Evolutionary conservation across 2,329 filamentous ascomycete genomes (phyloP).

Genomic region (Fusarium marasasianum): DNA sequence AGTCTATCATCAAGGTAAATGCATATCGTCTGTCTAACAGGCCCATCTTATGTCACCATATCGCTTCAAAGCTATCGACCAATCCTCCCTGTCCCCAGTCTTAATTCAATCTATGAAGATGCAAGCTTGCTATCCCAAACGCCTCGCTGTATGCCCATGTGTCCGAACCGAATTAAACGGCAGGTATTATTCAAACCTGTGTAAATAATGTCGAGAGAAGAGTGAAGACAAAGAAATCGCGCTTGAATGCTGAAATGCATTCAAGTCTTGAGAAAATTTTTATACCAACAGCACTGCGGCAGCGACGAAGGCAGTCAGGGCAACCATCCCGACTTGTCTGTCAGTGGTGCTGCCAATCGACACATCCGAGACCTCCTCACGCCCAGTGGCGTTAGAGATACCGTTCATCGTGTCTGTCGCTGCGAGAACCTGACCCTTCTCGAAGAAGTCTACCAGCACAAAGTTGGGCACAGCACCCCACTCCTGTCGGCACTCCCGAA

Average conservation of each 20-base stretch:
- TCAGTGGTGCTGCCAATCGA: slow-evolving; percentile 28
- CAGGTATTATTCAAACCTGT: slow-evolving; percentile 16
- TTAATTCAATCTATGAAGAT: slow-evolving; percentile 12
- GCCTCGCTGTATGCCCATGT: slow-evolving; percentile 39
- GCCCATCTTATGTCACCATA: slow-evolving; percentile 4
- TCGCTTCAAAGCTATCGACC: background rate
- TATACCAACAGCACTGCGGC: slow-evolving; percentile 53
- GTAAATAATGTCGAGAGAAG: slow-evolving; percentile 10
- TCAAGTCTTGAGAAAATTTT: background rate
- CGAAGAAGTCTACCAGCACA: slow-evolving; percentile 82
- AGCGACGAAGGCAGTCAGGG: slow-evolving; percentile 56
- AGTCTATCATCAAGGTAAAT: slow-evolving; percentile 19
- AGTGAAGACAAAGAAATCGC: slow-evolving; percentile 18
- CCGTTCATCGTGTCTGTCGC: slow-evolving; percentile 76
- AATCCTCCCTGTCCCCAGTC: background rate
- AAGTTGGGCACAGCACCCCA: slow-evolving; percentile 76
- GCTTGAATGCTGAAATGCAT: background rate
- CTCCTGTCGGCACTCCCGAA: slow-evolving; percentile 61
- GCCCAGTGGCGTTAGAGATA: slow-evolving; percentile 53
- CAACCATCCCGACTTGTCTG: slow-evolving; percentile 47
- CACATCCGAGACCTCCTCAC: slow-evolving; percentile 38
- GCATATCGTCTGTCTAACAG: background rate
- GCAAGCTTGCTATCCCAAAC: slow-evolving; percentile 32
- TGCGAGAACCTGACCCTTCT: slow-evolving; percentile 73
- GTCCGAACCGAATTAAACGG: slow-evolving; percentile 22